These are phyloP conservation scores for Akanthomyces lecanii DNA, from an alignment of 2,329 filamentous ascomycete species.

Conservation along the genomic window DNA sequence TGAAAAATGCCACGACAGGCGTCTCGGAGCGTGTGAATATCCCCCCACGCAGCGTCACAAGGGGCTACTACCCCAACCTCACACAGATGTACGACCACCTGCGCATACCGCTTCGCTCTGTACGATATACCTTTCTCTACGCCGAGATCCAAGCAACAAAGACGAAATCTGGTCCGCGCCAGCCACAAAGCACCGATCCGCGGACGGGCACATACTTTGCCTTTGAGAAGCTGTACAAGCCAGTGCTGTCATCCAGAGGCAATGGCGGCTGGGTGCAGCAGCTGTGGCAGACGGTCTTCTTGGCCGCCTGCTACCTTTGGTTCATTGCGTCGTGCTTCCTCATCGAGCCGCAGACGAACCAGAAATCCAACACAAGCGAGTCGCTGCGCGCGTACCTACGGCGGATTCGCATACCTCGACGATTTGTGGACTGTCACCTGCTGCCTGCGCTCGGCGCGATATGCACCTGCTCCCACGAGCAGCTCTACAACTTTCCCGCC, in stretches of 20 bases:
- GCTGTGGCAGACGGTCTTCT: conserved; percentile 23
- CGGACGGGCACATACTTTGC: conserved; percentile 42
- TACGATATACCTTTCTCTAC: conserved; percentile 52
- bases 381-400: conserved; percentile 45
- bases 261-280: neutral
- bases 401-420: conserved; percentile 46
- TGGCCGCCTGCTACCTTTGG: conserved; percentile 49
- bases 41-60: conserved; percentile 35
- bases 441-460: conserved; percentile 52
- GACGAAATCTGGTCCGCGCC: conserved; percentile 17
- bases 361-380: conserved; percentile 29
- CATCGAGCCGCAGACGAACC: conserved; percentile 31
- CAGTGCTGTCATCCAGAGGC: conserved; percentile 18
- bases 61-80: conserved; percentile 51
- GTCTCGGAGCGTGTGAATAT: conserved; percentile 34
- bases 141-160: conserved; percentile 24
- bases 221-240: conserved; percentile 17
- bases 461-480: conserved; percentile 49
- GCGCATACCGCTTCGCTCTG: conserved; percentile 43
- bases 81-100: conserved; percentile 54
- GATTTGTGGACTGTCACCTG: conserved; percentile 46
- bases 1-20: conserved; percentile 29
- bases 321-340: conserved; percentile 50
- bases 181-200: conserved; percentile 9
- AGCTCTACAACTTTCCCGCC: conserved; percentile 49